Evolutionary conservation across 2,329 filamentous ascomycete species (phyloP).

Genomic region (Fusarium lateritium): DNA sequence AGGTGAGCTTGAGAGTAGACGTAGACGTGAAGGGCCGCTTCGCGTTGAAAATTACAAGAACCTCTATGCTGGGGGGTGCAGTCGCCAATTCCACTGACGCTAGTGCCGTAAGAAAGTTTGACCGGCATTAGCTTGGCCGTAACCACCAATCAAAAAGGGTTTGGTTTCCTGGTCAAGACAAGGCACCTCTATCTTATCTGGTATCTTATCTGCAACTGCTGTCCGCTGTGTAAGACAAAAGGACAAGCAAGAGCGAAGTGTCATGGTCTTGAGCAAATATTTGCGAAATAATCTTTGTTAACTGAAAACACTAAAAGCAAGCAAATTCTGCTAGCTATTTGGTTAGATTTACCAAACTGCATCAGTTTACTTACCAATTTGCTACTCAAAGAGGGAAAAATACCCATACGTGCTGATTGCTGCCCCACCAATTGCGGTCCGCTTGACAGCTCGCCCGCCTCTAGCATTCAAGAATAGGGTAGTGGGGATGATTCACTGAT

Average conservation of each 20-base stretch:
- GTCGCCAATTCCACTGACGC: slow-evolving; percentile 60
- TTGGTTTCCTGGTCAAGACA: neutral
- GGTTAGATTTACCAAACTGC: neutral
- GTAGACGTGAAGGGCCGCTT: slow-evolving; percentile 46
- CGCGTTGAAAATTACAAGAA: slow-evolving; percentile 60
- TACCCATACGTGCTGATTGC: slow-evolving; percentile 15
- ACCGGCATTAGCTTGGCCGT: slow-evolving; percentile 48
- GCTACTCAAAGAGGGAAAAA: neutral
- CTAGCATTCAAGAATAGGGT: slow-evolving; percentile 16
- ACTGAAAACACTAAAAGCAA: neutral
- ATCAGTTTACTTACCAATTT: neutral
- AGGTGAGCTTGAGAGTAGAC: slow-evolving; percentile 25
- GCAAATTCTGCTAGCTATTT: neutral
- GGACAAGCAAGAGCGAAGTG: neutral
- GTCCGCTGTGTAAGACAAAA: slow-evolving; percentile 4
- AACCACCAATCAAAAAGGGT: slow-evolving; percentile 3
- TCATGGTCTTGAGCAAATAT: neutral
- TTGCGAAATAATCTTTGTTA: neutral
- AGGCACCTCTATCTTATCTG: slow-evolving; percentile 24
- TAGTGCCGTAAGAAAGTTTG: slow-evolving; percentile 57
- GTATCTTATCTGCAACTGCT: slow-evolving; percentile 33
- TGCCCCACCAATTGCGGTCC: slow-evolving; percentile 34
- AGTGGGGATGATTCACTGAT: slow-evolving; percentile 30
- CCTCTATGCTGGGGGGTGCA: slow-evolving; percentile 56
- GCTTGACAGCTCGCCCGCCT: neutral